Evolutionary conservation across 768 basidiomycete species (phyloP), one percentile per base, ranked within the genome.

Genomic region (Baorangia bicolor): DNA sequence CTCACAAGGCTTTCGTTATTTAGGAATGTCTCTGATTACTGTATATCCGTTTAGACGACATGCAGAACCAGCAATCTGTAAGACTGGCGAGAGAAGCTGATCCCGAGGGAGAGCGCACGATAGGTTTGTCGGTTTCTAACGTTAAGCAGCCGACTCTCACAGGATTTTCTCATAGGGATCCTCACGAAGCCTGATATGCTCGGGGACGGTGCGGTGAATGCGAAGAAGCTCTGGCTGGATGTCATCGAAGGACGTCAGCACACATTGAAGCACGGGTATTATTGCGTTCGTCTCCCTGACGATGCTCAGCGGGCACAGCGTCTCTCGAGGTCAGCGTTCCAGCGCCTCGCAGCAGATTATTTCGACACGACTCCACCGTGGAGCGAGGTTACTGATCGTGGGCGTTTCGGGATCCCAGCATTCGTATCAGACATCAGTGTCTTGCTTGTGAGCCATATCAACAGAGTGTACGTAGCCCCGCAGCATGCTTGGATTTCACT

Each of bases 171-270:
- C 9, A 2, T 57, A 89, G 87, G 84, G 6, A 79, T 90, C 1
- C 75, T 89, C 11, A 90, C 88, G 0, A 90, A 90, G 59, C 83
- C 86, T 0, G 89, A 91, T 58, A 74, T 68, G 5, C 67, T 90
- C 1, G 64, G 70, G 1, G 40, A 58, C 0, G 84, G 83, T 11
- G 73, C 78, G 4, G 75, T 65, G 4, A 72, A 77, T 39, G 42
- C 74, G 42, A 78, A 71, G 16, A 43, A 72, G 31, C 41, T 35
- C 28, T 88, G 87, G 85, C 69, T 74, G n/a, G 72, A 77, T 1
- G 73, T 84, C 4, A 68, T 88, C 6, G 74, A 81, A 55, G 83
- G 81, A 31, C 73, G 73, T 39, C 25, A 61, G 31, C 69, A 87
- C 60, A 49, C 18, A 16, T 69, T 88, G 54, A 75, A 63, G 35